phyloP scores from a whole-genome alignment of 1,284 basidiomycete species.

The Anthracocystis setariae region DNA sequence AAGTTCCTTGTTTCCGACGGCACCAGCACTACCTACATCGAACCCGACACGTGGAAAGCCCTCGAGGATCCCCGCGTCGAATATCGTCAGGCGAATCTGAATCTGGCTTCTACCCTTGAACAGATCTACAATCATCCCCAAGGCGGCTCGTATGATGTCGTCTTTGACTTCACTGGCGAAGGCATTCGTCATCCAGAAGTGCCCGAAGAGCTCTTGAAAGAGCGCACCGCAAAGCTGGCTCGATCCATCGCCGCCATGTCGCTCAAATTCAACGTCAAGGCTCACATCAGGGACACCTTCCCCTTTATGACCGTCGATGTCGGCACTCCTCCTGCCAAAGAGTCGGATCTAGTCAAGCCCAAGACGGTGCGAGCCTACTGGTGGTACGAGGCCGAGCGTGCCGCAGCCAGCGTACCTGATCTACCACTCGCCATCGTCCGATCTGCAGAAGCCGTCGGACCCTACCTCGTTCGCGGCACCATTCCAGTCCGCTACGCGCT shows the following conservation, averaged over 20 bases:
- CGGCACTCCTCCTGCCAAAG: conserved; percentile 30
- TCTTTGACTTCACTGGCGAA: conserved; percentile 59
- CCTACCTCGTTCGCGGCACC: conserved; percentile 28
- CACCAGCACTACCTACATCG: conserved; percentile 42
- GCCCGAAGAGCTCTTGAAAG: conserved; percentile 46
- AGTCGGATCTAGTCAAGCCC: conserved; percentile 37
- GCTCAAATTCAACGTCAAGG: conserved; percentile 26
- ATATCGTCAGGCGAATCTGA: conserved; percentile 55
- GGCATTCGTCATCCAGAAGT: conserved; percentile 30
- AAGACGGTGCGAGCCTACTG: conserved; percentile 41
- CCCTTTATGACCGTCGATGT: conserved; percentile 43
- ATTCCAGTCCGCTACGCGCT: conserved; percentile 31
- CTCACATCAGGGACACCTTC: conserved; percentile 52
- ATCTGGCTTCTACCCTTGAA: conserved; percentile 21
- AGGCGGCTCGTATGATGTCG: conserved; percentile 43
- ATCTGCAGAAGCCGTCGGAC: conserved; percentile 52
- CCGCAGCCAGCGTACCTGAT: conserved; percentile 36
- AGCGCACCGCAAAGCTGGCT: conserved; percentile 52
- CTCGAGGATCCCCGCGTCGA: conserved; percentile 51
- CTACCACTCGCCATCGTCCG: conserved; percentile 51
- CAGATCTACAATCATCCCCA: conserved; percentile 33
- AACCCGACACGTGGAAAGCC: conserved; percentile 36
- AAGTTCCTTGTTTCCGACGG: conserved; percentile 45
- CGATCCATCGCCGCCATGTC: conserved; percentile 39
- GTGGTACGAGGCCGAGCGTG: conserved; percentile 58